A percentile compares a stretch with the other conserved stretches of the same genome.
Conservation (phyloP, 139 green algal genomes). For the Chlorella sp. region DNA sequence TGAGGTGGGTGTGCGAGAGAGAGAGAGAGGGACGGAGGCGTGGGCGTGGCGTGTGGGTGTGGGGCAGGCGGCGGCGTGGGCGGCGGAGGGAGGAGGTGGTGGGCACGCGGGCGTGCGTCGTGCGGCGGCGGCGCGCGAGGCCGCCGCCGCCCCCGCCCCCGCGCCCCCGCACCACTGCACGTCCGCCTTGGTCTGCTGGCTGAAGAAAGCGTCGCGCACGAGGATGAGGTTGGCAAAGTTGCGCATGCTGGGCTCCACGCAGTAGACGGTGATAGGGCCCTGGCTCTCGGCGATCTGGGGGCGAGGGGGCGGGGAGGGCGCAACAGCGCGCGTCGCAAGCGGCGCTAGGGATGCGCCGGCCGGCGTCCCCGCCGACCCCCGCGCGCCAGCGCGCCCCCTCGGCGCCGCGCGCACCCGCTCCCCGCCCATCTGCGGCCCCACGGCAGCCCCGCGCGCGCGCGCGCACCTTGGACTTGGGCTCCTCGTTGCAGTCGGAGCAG, state of each 20-base stretch:
- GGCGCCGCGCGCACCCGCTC: not conserved
- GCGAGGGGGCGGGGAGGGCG: not conserved
- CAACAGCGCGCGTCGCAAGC: not conserved
- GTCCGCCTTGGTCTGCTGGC: not conserved
- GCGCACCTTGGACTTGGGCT: not conserved
- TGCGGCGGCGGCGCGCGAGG: too few species aligned
- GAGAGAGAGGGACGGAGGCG: too few species aligned
- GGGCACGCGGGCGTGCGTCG: too few species aligned
- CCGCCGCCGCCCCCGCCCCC: too few species aligned
- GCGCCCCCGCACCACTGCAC: conserved; percentile 3
- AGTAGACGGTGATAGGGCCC: not conserved
- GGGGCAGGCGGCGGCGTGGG: too few species aligned
- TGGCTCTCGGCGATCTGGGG: not conserved
- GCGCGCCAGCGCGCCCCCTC: too few species aligned
- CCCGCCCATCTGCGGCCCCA: not conserved
- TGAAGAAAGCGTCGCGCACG: conserved; percentile 12
- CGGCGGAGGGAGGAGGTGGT: too few species aligned
- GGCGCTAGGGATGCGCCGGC: not conserved
- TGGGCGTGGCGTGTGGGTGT: too few species aligned
- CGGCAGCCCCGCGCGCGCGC: not conserved
- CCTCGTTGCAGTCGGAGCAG: conserved; percentile 6
- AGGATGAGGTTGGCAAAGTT: conserved; percentile 28
- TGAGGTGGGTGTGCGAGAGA: too few species aligned
- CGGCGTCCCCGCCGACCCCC: not conserved
- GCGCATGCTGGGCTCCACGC: conserved; percentile 17